Conservation (phyloP, 148 eudicot species). For the Diospyros kaki region DNA sequence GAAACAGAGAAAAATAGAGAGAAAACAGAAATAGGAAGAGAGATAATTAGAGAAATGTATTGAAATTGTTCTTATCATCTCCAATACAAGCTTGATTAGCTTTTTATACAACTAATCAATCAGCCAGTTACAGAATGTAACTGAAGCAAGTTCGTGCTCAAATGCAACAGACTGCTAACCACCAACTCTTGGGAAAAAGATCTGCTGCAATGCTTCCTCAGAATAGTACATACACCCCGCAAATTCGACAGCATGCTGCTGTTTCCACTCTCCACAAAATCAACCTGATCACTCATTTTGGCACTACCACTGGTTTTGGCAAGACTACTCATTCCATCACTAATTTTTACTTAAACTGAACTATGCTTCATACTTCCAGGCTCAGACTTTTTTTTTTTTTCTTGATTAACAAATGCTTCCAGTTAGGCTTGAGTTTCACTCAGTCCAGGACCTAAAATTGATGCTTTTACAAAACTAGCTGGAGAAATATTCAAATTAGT, state of each 20-base stretch:
- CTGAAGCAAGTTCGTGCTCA: no score
- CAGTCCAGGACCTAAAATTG: constrained; percentile 8
- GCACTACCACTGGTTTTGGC: constrained; percentile 58
- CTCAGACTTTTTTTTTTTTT: constrained; percentile 38
- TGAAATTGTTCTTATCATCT: no score
- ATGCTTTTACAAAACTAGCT: constrained; percentile 10
- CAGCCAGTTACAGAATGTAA: no score
- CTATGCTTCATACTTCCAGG: constrained; percentile 45
- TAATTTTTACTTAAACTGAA: constrained; percentile 48
- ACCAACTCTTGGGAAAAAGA: no score
- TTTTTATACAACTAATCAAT: no score
- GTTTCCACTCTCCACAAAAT: constrained; percentile 56
- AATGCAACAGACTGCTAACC: no score
- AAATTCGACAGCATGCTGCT: constrained; percentile 28
- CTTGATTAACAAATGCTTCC: constrained; percentile 37
- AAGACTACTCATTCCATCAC: constrained; percentile 46
- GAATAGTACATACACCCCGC: no score
- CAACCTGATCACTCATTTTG: constrained; percentile 43
- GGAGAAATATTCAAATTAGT: constrained; percentile 7
- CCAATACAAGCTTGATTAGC: no score
- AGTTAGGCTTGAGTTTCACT: constrained; percentile 20
- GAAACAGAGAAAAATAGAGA: no score
- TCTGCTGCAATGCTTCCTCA: no score
- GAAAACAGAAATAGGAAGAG: no score
- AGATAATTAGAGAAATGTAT: no score